Conservation (phyloP, 2,329 filamentous ascomycete species). For the Mollisiaceae sp. region DNA sequence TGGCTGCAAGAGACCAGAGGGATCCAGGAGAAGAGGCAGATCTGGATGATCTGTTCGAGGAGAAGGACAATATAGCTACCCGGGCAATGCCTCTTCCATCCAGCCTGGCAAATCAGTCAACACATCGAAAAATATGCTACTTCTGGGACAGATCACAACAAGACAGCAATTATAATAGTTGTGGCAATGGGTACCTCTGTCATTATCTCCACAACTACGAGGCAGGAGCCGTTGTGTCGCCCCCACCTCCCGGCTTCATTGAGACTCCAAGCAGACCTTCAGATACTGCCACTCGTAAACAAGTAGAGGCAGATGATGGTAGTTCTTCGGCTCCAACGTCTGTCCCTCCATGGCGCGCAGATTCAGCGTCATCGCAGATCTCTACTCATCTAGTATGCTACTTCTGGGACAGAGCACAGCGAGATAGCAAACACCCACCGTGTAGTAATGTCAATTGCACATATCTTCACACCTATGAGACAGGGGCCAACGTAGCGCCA, state of each 20-base stretch:
- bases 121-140: constrained; percentile 15
- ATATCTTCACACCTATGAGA: constrained; percentile 15
- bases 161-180: neutral
- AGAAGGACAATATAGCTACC: neutral
- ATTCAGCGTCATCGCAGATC: no score
- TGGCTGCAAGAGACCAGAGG: neutral
- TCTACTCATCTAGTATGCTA: constrained; percentile 13
- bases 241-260: neutral
- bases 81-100: neutral
- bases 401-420: constrained; percentile 21
- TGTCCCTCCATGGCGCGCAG: no score
- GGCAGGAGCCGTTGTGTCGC: constrained; percentile 13
- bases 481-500: constrained; percentile 7
- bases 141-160: constrained; percentile 21
- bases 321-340: no score
- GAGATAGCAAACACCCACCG: neutral
- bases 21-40: neutral
- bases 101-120: neutral
- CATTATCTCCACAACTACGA: constrained; percentile 16
- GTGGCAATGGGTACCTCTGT: constrained; percentile 7
- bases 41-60: constrained; percentile 1
- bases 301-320: no score
- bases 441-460: constrained; percentile 12
- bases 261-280: neutral
- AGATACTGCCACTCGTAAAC: neutral